Base-by-base conservation (phyloP, 1,284 basidiomycete species). In the Malassezia restricta region DNA sequence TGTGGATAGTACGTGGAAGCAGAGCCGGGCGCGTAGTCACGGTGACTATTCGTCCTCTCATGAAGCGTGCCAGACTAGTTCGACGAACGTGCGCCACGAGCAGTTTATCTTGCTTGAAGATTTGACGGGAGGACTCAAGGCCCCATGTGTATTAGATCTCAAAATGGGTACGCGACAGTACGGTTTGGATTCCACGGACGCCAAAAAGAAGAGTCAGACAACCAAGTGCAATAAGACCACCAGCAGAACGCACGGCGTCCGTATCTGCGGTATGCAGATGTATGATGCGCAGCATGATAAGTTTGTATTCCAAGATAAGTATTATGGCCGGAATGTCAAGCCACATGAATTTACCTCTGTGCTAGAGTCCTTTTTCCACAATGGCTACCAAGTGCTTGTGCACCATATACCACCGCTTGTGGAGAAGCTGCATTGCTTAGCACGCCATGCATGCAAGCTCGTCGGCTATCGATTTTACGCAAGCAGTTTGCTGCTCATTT, bases 151-250 rank as follows among this genome's bases (percentile, higher is more conserved):
- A 39, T 81, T 98, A 61, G 92, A 99, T 75, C 78, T 98, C 65
- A 99, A 98, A 79, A 98, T 98, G 92, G 92, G 92, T 11, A 96
- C 91, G 31, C 80, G 92, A 39, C 92, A 99, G 76, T 96, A 98
- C 75, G 94, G 94, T 12, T 86, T 94, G 75, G 88, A 96, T 66
- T 92, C 92, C 20, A 87, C 86, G 4, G 78, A 83, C 0, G 79
- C 82, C 51, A 99, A 99, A 78, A 95, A 94, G 80, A 86, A 84
- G 76, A 94, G 88, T 68, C 94, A 99, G 76, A 83, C 92, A 44
- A 94, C 92, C 76, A 99, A 99, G 76, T 96, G 92, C 73, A 89
- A 95, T 74, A 80, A 85, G 57, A 96, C 94, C 46, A 98, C 92
- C 12, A 92, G 88, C 68, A 79, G 87, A 61, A 81, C 83, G 12